Evolutionary conservation across 441 rosid genomes (phyloP), one percentile per base, ranked within the genome.

Genomic region (Biscutella laevigata): DNA sequence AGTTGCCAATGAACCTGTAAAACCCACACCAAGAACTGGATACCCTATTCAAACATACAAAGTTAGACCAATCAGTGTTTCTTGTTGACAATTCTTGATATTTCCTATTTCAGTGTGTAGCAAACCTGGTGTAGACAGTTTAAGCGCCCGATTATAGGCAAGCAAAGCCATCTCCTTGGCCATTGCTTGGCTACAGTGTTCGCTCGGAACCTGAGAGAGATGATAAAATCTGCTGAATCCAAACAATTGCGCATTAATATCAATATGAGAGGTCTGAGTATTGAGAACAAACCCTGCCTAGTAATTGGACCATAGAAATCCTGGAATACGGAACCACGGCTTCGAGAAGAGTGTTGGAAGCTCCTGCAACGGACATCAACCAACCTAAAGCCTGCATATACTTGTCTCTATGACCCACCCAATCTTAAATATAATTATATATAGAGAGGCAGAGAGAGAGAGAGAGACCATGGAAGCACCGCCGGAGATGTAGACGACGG

Each of bases 21-120:
- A 85, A n/a, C 95, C 95, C 43, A 88, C 88, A 53, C 98, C 98
- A 61, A 88, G 69, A 66, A 79, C 95, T 9, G 86, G 87, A 12
- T 40, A 66, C 51, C 92, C 95, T 88, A 72, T 60, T 9, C 11
- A 12, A 38, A 10, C 58, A 65, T 48, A 34, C 28, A 26, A 47
- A 49, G 27, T 64, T 6, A 34, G 17, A 64, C n/a, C 13, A 13
- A 10, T 46, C 21, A 2, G 13, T 44, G 29, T 26, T 26, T 13
- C 13, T 36, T 36, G 12, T 29, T 17, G 32, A 36, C n/a, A n/a
- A n/a, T n/a, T n/a, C n/a, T n/a, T n/a, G n/a, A n/a, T n/a, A n/a
- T n/a, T n/a, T n/a, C n/a, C n/a, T n/a, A n/a, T n/a, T n/a, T n/a
- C n/a, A n/a, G n/a, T n/a, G n/a, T n/a, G n/a, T n/a, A n/a, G n/a